Base-by-base conservation (phyloP, 306 rosid genomes). In the Cajanus cajan region DNA sequence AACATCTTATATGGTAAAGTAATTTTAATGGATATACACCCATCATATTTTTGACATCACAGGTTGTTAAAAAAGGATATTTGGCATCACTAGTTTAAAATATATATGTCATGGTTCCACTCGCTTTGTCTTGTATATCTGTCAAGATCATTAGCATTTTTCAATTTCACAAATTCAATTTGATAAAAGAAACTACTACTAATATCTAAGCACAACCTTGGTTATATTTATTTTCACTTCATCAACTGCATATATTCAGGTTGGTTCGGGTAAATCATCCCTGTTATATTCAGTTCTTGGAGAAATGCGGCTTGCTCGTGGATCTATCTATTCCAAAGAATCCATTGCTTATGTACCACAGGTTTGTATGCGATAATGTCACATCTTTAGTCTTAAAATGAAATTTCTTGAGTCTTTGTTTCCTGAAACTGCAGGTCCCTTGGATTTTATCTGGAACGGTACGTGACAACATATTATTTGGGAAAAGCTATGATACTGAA, bases 241-340 rank as follows among this genome's bases (percentile, higher is more conserved):
- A 40, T 71, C 85, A 36, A 74, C 69, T 68, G 76, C 82, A 50
- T 87, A 64, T 82, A 76, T 74, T 87, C 90, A 94, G 98, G 97
- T 94, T 88, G 98, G 98, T 76, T 94, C 98, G 18, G 97, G 98
- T 57, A 94, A 94, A 85, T 92, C 98, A 70, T 94, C 97, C 75
- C 71, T 94, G 67, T 61, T 94, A 71, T 86, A 86, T 89, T 89
- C 96, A 62, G 82, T 94, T 79, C 89, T 94, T 68, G 90, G 94
- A 80, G 98, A 94, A 83, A 88, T 84, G 90, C 82, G 36, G 65
- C 89, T 88, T 68, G 85, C 82, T 40, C 82, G 67, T 80, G 98
- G 98, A 80, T 92, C 87, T 76, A 63, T 92, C 44, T 80, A 61
- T 73, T 87, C 88, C 19, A 45, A 82, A 19, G 91, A 94, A 74